Evolutionary conservation across 768 basidiomycete species (phyloP), one percentile per base, ranked within the genome.

Genomic region (Daedaleopsis nitida): DNA sequence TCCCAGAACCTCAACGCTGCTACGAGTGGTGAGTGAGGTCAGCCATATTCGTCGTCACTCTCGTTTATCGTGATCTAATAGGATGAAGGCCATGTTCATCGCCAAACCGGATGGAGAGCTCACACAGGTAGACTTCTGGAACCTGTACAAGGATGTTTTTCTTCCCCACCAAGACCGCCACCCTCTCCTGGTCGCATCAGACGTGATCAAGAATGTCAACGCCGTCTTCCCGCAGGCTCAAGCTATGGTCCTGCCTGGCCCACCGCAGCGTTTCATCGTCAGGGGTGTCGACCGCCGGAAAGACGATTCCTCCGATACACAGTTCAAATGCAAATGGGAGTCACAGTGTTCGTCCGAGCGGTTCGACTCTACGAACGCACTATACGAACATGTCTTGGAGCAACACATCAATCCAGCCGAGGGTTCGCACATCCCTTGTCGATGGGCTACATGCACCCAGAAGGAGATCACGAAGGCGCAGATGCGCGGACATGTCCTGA

Each of bases 71-170:
- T 24, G 45, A n/a, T 5, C 10, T 5, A 48, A 17, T 52, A 70
- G 96, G 96, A 96, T 99, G 91, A 87, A 86, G 69, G 75, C 81
- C n/a, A 90, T 93, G 81, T 98, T 96, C 68, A 81, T 89, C 16
- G 79, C 87, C 17, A 87, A 88, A 62, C 74, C 87, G 1, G 86
- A 89, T 4, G 86, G 89, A 5, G 91, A 95, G 69, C 77, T 98
- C 49, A 94, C 93, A 0, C 97, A 98, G 73, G 94, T 96, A 37
- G 88, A 92, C 57, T 93, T 99, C 69, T 99, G 96, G 96, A 93
- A 86, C 58, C 81, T 95, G 13, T 99, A 99, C 76, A 88, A 90
- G 63, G 89, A 91, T 60, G 85, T 85, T 1, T 97, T 98, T 68
- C 75, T 82, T 1, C 84, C 86, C 1, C 81, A 79, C 68, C 72